Evolutionary conservation across 2,329 filamentous ascomycete species (phyloP).

Genomic region (Acephala macrosclerotiorum): DNA sequence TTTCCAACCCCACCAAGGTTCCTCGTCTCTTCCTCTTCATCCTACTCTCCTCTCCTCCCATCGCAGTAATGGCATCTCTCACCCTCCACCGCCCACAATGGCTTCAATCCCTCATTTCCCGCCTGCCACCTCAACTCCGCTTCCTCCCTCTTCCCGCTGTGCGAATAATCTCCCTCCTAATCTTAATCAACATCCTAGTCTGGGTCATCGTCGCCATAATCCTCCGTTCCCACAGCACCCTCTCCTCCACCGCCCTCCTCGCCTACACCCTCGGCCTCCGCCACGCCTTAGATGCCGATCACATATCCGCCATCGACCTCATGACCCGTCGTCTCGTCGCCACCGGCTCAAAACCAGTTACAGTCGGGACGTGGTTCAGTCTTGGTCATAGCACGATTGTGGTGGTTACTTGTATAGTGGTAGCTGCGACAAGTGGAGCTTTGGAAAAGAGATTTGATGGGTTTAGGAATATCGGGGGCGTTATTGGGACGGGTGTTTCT

Average conservation of each 20-base stretch:
- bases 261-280: constrained; percentile 89
- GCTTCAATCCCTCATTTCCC: constrained; percentile 19
- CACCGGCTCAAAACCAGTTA: constrained; percentile 83
- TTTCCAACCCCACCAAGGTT: constrained; percentile 1
- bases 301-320: constrained; percentile 87
- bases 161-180: constrained; percentile 57
- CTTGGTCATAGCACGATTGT: constrained; percentile 95
- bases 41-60: neutral
- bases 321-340: constrained; percentile 92
- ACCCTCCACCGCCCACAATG: constrained; percentile 21
- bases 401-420: constrained; percentile 86
- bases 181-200: constrained; percentile 58
- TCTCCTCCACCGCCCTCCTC: constrained; percentile 82
- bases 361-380: constrained; percentile 94
- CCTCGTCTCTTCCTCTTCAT: neutral
- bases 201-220: constrained; percentile 63
- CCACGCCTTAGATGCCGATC: constrained; percentile 97
- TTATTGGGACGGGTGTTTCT: constrained; percentile 88
- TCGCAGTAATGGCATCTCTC: neutral
- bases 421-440: constrained; percentile 88
- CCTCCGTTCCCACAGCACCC: constrained; percentile 59
- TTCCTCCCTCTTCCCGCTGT: constrained; percentile 36
- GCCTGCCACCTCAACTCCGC: constrained; percentile 32
- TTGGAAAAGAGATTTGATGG: constrained; percentile 81
- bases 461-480: constrained; percentile 82